A percentile compares a stretch with the other conserved stretches of the same genome.
Conservation (phyloP, 2,329 filamentous ascomycete species). For the Aspergillus sp. region DNA sequence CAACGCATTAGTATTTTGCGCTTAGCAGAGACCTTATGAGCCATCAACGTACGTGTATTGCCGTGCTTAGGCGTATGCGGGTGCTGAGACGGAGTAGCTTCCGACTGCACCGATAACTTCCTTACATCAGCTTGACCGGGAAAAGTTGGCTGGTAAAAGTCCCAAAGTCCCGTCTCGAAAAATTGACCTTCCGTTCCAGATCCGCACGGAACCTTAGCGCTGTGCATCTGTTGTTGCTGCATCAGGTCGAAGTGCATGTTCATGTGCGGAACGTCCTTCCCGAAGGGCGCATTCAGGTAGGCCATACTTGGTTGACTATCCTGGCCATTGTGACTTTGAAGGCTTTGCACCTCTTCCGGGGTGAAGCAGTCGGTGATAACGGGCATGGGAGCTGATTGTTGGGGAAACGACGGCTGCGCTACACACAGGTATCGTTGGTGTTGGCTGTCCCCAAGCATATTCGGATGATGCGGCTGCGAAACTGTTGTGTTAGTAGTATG, state of each 20-base stretch:
- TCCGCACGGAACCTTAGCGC: slow-evolving; percentile 20
- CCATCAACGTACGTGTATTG: slow-evolving; percentile 55
- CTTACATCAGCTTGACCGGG: slow-evolving; percentile 31
- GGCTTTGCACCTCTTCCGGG: slow-evolving; percentile 33
- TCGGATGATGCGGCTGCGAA: slow-evolving; percentile 65
- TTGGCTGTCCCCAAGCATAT: slow-evolving; percentile 86
- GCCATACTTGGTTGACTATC: slow-evolving; percentile 34
- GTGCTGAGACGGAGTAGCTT: slow-evolving; percentile 44
- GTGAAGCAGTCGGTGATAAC: slow-evolving; percentile 31
- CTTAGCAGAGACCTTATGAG: neutral
- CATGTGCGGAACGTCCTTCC: slow-evolving; percentile 25
- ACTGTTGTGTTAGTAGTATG: slow-evolving; percentile 60
- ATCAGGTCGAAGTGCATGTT: slow-evolving; percentile 30
- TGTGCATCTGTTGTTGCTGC: slow-evolving; percentile 31
- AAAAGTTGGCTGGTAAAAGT: slow-evolving; percentile 27
- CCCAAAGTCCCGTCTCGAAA: slow-evolving; percentile 29
- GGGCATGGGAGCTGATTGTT: slow-evolving; percentile 32
- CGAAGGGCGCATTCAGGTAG: slow-evolving; percentile 24
- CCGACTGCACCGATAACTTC: slow-evolving; percentile 43
- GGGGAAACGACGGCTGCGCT: slow-evolving; percentile 55
- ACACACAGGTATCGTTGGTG: slow-evolving; percentile 81
- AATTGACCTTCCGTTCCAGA: slow-evolving; percentile 25
- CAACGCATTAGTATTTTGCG: slow-evolving; percentile 23
- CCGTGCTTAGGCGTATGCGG: slow-evolving; percentile 66
- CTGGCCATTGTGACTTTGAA: slow-evolving; percentile 38